phyloP scores from a whole-genome alignment of 163 green algal genomes.

The Picocystis sp. region DNA sequence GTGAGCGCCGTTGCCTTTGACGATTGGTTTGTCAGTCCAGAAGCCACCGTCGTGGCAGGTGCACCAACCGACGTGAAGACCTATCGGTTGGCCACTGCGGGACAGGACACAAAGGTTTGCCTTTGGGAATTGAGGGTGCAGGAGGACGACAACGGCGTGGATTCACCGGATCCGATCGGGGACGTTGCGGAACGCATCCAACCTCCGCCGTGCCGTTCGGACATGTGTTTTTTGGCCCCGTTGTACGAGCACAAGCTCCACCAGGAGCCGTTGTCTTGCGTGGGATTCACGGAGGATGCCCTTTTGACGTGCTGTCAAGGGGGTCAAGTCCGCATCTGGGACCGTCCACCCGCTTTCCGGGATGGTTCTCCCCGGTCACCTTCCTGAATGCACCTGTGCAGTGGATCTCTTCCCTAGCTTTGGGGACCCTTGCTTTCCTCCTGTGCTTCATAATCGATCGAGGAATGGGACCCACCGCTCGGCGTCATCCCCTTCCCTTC shows the following conservation, averaged over 20 bases:
- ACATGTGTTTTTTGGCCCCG: conserved; percentile 24
- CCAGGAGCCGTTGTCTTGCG: conserved; percentile 29
- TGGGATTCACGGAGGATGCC: conserved; percentile 29
- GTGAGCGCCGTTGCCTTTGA: conserved; percentile 58
- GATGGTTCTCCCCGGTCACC: too few relatives aligned
- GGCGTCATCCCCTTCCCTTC: too few relatives aligned
- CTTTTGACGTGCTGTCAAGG: conserved; percentile 33
- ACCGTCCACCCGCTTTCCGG: conserved; percentile 9
- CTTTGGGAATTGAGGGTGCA: conserved; percentile 53
- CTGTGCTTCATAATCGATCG: too few relatives aligned
- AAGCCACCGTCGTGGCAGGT: neutral
- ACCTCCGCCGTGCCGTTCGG: conserved; percentile 9
- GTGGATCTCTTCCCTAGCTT: too few relatives aligned
- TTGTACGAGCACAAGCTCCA: conserved; percentile 35
- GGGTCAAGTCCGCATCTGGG: conserved; percentile 30
- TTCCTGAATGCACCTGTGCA: too few relatives aligned
- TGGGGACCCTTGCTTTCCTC: too few relatives aligned
- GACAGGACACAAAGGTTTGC: conserved; percentile 48
- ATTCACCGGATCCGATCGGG: neutral
- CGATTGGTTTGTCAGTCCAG: conserved; percentile 23
- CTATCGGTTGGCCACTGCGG: conserved; percentile 50
- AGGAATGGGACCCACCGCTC: too few relatives aligned
- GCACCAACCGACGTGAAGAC: neutral
- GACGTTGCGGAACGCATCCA: conserved; percentile 6
- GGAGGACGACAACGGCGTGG: conserved; percentile 17